A percentile compares a stretch with the other conserved stretches of the same genome.
These are phyloP conservation scores for Entonaema liquescens DNA, from an alignment of 495 filamentous ascomycete species.

Conservation along the genomic window DNA sequence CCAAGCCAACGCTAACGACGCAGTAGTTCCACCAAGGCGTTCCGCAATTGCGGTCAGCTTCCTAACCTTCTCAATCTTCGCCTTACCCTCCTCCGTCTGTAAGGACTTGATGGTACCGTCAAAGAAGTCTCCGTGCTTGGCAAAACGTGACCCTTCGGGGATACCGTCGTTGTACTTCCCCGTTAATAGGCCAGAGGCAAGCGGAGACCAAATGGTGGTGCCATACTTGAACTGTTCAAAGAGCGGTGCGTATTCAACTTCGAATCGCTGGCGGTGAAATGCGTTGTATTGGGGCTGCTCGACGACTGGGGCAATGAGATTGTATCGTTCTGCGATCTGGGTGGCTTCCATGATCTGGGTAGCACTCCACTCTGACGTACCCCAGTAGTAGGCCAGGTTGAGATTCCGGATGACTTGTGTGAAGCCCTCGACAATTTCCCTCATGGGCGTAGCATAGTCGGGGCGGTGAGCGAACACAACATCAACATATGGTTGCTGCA, in stretches of 20 bases:
- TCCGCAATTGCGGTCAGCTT: slow-evolving; percentile 69
- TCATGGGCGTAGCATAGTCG: slow-evolving; percentile 58
- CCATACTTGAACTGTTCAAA: slow-evolving; percentile 71
- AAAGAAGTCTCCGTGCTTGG: slow-evolving; percentile 55
- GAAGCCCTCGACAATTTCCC: slow-evolving; percentile 61
- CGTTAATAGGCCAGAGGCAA: slow-evolving; percentile 74
- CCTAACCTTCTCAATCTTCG: slow-evolving; percentile 56
- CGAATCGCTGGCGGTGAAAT: slow-evolving; percentile 63
- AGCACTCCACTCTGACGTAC: slow-evolving; percentile 65
- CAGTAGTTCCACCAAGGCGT: slow-evolving; percentile 64
- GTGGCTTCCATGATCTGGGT: slow-evolving; percentile 64
- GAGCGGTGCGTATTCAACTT: slow-evolving; percentile 70
- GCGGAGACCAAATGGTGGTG: slow-evolving; percentile 75
- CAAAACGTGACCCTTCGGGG: slow-evolving; percentile 64
- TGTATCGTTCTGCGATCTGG: slow-evolving; percentile 63
- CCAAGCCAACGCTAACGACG: slow-evolving; percentile 73
- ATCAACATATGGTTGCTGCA: slow-evolving; percentile 58
- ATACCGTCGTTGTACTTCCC: slow-evolving; percentile 83
- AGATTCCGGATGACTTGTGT: slow-evolving; percentile 65
- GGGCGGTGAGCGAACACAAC: slow-evolving; percentile 58
- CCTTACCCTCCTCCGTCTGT: slow-evolving; percentile 41
- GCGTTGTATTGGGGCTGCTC: slow-evolving; percentile 69
- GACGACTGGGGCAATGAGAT: slow-evolving; percentile 65
- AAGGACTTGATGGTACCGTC: slow-evolving; percentile 49
- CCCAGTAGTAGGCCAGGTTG: slow-evolving; percentile 65